A percentile compares a stretch with the other conserved stretches of the same genome.
phyloP scores from a whole-genome alignment of 768 basidiomycete genomes.

The Mycena metata region DNA sequence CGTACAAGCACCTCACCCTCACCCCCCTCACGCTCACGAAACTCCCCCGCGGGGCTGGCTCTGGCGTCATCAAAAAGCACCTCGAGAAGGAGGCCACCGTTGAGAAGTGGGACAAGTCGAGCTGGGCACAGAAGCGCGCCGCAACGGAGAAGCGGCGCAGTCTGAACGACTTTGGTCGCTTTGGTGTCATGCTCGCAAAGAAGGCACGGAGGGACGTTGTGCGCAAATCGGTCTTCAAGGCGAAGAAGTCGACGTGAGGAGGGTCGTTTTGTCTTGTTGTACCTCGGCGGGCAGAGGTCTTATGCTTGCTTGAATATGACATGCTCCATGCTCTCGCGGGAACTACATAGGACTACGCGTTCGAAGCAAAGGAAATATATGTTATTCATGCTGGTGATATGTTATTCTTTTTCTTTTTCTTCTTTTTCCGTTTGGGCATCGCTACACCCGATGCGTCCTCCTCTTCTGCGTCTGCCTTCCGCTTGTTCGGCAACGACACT shows the following conservation, averaged over 20 bases:
- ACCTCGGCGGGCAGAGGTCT: slow-evolving; percentile 29
- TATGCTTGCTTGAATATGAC: slow-evolving; percentile 35
- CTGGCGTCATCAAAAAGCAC: slow-evolving; percentile 86
- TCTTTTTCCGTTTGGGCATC: slow-evolving; percentile 37
- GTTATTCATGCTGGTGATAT: slow-evolving; percentile 21
- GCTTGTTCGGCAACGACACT: slow-evolving; percentile 35
- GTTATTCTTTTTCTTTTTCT: slow-evolving; percentile 39
- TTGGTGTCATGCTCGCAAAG: slow-evolving; percentile 90
- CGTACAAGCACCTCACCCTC: slow-evolving; percentile 93
- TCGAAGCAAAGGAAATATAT: neutral
- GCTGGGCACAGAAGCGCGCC: slow-evolving; percentile 90
- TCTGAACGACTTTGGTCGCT: slow-evolving; percentile 93
- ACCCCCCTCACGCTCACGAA: slow-evolving; percentile 86
- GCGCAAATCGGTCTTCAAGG: slow-evolving; percentile 76
- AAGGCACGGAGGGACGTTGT: slow-evolving; percentile 86
- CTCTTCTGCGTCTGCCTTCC: slow-evolving; percentile 43
- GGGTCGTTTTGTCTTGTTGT: slow-evolving; percentile 36
- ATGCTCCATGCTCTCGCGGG: slow-evolving; percentile 31
- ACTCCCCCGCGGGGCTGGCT: slow-evolving; percentile 89
- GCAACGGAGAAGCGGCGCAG: slow-evolving; percentile 80
- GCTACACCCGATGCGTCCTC: slow-evolving; percentile 19
- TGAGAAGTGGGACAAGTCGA: slow-evolving; percentile 90
- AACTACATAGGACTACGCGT: neutral
- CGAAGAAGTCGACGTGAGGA: slow-evolving; percentile 55
- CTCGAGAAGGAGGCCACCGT: slow-evolving; percentile 87